phyloP scores from a whole-genome alignment of 176 grass and related monocot species.

The Zea luxurians region DNA sequence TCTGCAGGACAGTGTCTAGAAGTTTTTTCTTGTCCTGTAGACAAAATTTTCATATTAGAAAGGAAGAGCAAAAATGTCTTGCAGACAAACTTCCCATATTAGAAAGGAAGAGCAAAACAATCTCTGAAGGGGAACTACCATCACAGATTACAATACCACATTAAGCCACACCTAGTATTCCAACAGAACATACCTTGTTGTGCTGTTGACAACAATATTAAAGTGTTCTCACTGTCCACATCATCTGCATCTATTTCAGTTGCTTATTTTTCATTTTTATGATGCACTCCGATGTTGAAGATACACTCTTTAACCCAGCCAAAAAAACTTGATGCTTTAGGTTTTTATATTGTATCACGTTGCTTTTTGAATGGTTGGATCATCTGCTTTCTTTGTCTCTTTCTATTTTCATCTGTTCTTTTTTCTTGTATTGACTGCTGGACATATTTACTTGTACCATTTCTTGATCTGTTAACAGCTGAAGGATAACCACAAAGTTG shows the following conservation, averaged over 20 bases:
- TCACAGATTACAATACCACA: neutral
- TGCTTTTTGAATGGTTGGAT: neutral
- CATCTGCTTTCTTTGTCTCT: neutral
- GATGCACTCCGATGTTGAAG: neutral
- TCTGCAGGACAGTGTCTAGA: neutral
- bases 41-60: too few relatives aligned
- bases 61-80: neutral
- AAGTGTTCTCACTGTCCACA: neutral
- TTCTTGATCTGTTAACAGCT: constrained; percentile 47
- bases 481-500: constrained; percentile 60
- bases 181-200: neutral
- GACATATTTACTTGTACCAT: neutral
- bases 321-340: neutral
- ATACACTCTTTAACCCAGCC: neutral
- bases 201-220: neutral
- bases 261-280: neutral
- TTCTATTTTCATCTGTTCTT: neutral
- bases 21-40: neutral
- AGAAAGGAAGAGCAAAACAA: neutral
- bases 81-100: neutral
- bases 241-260: neutral
- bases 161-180: neutral
- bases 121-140: neutral
- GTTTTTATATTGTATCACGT: neutral
- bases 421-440: neutral